Evolutionary conservation across 805 yeast species (phyloP), one percentile per base, ranked within the genome.

Genomic region (Starmerella scarabaei): DNA sequence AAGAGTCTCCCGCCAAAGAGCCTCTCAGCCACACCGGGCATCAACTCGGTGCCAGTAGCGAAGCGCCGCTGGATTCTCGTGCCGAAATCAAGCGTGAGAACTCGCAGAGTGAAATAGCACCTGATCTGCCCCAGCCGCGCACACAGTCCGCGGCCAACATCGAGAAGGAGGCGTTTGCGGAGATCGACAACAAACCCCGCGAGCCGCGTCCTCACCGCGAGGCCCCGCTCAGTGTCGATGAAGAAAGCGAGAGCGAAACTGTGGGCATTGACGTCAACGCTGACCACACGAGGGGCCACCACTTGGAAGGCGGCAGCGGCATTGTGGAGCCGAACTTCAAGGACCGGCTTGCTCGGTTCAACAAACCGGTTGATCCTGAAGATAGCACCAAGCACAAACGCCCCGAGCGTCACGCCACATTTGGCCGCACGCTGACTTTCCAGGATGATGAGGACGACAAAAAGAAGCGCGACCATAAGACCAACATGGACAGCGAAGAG

Each of bases 341-440:
- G 42, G 65, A 64, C 42, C 63, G 72, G 41, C 56, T 71, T 27
- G 71, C 73, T 3, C 63, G 75, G 21, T 74, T 75, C 56, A 67
- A 71, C 45, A 59, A 56, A 23, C 18, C 16, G 32, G 21, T 14
- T 6, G 43, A 46, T 11, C 58, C 67, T 56, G 47, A 30, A 20
- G 37, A 24, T 12, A 34, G 35, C 9, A 23, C 8, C 23, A 19
- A 31, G n/a, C 11, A 20, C 27, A 43, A 44, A 28, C 43, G 42
- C 8, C 42, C 48, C 14, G 42, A 33, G 18, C 42, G 50, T 3
- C 26, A 40, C n/a, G 19, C 32, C 9, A 37, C 48, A 8, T 43
- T 48, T 24, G 49, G 47, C 20, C 23, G 38, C 11, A 39, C 44
- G 24, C 23, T 39, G 9, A 34, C 34, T 20, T 30, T 39, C 35